Conservation (phyloP, 306 rosid genomes). For the Carpinus fangiana region DNA sequence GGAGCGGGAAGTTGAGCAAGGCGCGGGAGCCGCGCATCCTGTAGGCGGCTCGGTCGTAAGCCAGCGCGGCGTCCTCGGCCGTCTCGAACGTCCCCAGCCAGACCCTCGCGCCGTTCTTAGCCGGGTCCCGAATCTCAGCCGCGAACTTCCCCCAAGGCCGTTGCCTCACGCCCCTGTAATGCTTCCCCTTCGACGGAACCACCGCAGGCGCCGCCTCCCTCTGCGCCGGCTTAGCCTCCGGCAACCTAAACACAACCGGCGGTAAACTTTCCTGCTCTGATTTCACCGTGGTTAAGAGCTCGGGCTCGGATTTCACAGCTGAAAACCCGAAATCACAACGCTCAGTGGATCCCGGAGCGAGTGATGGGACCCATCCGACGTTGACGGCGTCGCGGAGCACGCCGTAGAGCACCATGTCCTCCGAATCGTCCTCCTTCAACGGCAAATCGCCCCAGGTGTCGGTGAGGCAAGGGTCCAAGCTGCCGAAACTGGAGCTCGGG, state of each 20-base stretch:
- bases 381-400: constrained; percentile 71
- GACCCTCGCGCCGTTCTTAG: constrained; percentile 87
- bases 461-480: constrained; percentile 62
- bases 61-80: constrained; percentile 94
- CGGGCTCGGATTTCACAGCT: constrained; percentile 54
- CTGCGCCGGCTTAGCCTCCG: neutral
- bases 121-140: constrained; percentile 95
- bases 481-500: constrained; percentile 63
- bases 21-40: constrained; percentile 90
- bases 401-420: constrained; percentile 80
- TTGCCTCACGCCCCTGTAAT: constrained; percentile 84
- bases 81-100: constrained; percentile 96
- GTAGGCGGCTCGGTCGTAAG: constrained; percentile 90
- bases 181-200: constrained; percentile 69
- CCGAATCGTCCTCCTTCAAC: constrained; percentile 69
- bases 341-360: constrained; percentile 31
- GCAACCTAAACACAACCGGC: constrained; percentile 1
- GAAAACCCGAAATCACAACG: constrained; percentile 20
- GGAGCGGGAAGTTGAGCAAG: constrained; percentile 75
- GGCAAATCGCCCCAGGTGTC: constrained; percentile 86
- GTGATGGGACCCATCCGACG: constrained; percentile 78
- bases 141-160: constrained; percentile 99
- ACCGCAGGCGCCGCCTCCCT: constrained; percentile 28
- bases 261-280: constrained; percentile 42
- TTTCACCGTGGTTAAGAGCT: constrained; percentile 15